Evolutionary conservation across 495 filamentous ascomycete species (phyloP).

Genomic region (Aeminium ludgeri): DNA sequence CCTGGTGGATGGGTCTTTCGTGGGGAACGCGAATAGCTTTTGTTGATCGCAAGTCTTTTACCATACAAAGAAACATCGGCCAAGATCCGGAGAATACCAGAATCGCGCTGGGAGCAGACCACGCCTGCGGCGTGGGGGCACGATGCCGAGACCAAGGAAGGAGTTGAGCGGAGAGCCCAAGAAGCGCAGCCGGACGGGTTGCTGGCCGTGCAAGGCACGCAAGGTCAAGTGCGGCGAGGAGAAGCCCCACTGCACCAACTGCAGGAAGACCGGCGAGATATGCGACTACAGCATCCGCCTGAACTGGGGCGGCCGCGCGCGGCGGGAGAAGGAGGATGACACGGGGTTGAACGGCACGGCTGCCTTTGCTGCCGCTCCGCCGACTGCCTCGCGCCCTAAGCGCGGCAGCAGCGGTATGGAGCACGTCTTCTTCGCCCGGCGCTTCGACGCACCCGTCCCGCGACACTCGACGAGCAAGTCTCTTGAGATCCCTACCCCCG

Average conservation of each 20-base stretch:
- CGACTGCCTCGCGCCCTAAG: background rate
- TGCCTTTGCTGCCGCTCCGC: constrained; percentile 5
- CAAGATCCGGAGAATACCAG: too few species aligned
- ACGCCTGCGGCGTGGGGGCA: background rate
- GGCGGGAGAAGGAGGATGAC: constrained; percentile 27
- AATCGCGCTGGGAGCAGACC: too few species aligned
- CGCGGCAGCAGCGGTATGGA: constrained; percentile 1
- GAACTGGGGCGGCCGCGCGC: constrained; percentile 62
- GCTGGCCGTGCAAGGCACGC: constrained; percentile 45
- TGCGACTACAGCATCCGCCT: constrained; percentile 79
- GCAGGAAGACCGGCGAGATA: constrained; percentile 52
- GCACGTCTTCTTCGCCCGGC: constrained; percentile 17
- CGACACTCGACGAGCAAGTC: constrained; percentile 6
- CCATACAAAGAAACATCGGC: too few species aligned
- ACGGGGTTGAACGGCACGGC: constrained; percentile 3
- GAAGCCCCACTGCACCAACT: constrained; percentile 62
- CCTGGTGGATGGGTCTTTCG: too few species aligned
- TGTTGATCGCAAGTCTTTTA: too few species aligned
- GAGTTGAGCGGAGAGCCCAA: constrained; percentile 27
- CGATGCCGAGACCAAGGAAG: constrained; percentile 28
- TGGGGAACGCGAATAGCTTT: too few species aligned
- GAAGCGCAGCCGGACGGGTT: constrained; percentile 64
- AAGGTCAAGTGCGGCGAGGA: constrained; percentile 84
- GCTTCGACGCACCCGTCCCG: constrained; percentile 7
- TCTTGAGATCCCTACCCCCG: constrained; percentile 6